phyloP scores from a whole-genome alignment of 768 basidiomycete genomes.

The Rossbeevera mucosa region DNA sequence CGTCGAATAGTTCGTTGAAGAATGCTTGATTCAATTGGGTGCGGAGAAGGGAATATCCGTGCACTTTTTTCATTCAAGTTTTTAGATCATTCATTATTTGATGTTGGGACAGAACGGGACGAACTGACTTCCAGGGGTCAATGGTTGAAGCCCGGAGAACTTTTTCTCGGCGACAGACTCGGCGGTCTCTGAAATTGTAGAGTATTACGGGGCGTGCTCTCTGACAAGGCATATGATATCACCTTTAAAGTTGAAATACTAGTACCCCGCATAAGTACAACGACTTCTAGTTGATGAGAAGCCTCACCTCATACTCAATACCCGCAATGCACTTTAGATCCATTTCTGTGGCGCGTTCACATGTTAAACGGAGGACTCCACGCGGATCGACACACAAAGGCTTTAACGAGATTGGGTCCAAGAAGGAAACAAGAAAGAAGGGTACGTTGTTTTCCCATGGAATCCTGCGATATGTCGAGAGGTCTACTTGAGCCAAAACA shows the following conservation, averaged over 20 bases:
- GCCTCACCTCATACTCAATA: conserved; percentile 82
- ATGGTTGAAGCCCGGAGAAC: conserved; percentile 65
- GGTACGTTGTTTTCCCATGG: conserved; percentile 91
- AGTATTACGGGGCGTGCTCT: background rate
- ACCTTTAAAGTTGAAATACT: conserved; percentile 95
- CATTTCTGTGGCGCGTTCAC: conserved; percentile 42
- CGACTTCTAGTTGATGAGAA: background rate
- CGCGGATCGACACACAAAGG: conserved; percentile 83
- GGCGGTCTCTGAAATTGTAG: conserved; percentile 63
- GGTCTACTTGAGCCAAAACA: conserved; percentile 79
- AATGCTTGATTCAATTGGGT: conserved; percentile 87
- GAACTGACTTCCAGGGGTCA: conserved; percentile 88
- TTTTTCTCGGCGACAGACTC: conserved; percentile 70
- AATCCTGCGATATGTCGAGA: conserved; percentile 82
- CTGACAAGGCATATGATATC: background rate
- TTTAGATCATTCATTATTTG: background rate
- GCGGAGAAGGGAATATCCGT: conserved; percentile 91
- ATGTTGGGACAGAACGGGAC: background rate
- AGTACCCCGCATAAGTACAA: conserved; percentile 6
- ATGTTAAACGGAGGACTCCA: conserved; percentile 62
- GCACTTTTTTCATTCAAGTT: conserved; percentile 58
- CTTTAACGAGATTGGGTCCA: conserved; percentile 78
- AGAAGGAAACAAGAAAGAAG: conserved; percentile 89
- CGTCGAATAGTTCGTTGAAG: conserved; percentile 85
- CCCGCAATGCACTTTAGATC: conserved; percentile 75